Evolutionary conservation across 176 grass and related monocot species (phyloP), one percentile per base, ranked within the genome.

Genomic region (Luzula sylvatica): DNA sequence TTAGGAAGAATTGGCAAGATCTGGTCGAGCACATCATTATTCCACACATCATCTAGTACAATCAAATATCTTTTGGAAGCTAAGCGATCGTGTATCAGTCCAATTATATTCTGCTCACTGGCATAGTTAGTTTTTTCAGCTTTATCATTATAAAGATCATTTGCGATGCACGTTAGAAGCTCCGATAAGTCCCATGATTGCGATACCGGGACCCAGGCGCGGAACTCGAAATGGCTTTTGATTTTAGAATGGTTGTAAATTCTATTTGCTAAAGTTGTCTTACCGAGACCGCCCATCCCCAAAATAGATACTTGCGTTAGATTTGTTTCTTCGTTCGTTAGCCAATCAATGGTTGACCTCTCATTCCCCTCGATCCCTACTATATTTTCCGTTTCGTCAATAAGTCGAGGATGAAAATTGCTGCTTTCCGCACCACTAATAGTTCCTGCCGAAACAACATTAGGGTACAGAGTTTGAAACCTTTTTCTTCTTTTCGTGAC

Each of bases 1-100:
- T 52, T 52, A 19, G 48, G 48, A 13, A 52, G 23, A 52, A 11
- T 22, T 22, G 6, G 1, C 3, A 11, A 19, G 11, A 52, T 15
- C 19, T 52, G 20, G 0, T 52, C 15, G 20, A 20, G 23, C 13
- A 52, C 48, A 23, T 2, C 20, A 15, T 11, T 15, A 52, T 19
- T 2, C 48, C 48, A 52, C 5, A 52, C 48, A 52, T 52, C 48
- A 52, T 52, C 48, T 52, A 52, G 19, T 19, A 52, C 48, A 23
- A 52, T 52, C 14, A 52, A 52, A 17, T 52, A 52, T 52, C 15
- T 23, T 24, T 52, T 52, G 11, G 18, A 9, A 52, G 48, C 13
- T 24, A 52, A 52, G 23, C 0, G 19, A 11, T 52, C 15, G 11
- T 52, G 13, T 9, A 52, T 17, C 19, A 11, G 3, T 23, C 2